phyloP scores from a whole-genome alignment of 1,284 basidiomycete genomes.

The Salmacisia buchloeana region DNA sequence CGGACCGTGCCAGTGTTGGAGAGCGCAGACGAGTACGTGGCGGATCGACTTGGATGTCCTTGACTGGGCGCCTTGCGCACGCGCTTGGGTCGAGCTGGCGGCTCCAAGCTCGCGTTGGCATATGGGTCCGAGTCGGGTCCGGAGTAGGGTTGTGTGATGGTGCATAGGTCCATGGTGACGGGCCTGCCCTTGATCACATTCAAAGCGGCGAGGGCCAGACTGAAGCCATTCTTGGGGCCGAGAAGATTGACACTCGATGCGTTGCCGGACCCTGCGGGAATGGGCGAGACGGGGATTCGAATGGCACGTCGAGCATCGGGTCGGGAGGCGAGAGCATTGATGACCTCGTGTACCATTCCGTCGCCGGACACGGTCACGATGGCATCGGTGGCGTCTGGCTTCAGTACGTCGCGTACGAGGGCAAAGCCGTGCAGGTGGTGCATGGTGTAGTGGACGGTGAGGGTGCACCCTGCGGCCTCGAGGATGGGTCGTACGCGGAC shows the following conservation, averaged over 20 bases:
- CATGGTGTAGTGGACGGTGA: conserved; percentile 60
- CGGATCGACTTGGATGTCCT: not conserved
- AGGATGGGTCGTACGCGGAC: conserved; percentile 72
- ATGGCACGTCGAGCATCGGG: conserved; percentile 66
- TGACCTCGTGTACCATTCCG: conserved; percentile 80
- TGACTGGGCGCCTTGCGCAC: not conserved
- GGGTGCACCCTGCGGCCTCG: conserved; percentile 65
- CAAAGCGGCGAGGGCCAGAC: conserved; percentile 60
- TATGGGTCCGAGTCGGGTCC: conserved; percentile 33
- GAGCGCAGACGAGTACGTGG: too few species aligned
- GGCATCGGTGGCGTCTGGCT: conserved; percentile 61
- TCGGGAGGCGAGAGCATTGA: conserved; percentile 81
- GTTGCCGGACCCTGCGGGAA: conserved; percentile 83
- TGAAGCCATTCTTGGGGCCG: conserved; percentile 41
- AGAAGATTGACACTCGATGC: conserved; percentile 70
- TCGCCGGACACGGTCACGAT: conserved; percentile 83
- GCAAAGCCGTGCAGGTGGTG: conserved; percentile 67
- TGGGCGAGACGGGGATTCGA: conserved; percentile 69
- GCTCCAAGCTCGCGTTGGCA: not conserved
- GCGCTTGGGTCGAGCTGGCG: not conserved
- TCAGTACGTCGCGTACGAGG: conserved; percentile 56
- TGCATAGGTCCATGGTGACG: conserved; percentile 76
- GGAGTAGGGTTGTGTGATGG: conserved; percentile 65
- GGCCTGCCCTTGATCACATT: conserved; percentile 76
- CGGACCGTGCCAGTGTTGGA: not conserved